phyloP scores from a whole-genome alignment of 2,329 filamentous ascomycete species.

The Penicillium sp. region DNA sequence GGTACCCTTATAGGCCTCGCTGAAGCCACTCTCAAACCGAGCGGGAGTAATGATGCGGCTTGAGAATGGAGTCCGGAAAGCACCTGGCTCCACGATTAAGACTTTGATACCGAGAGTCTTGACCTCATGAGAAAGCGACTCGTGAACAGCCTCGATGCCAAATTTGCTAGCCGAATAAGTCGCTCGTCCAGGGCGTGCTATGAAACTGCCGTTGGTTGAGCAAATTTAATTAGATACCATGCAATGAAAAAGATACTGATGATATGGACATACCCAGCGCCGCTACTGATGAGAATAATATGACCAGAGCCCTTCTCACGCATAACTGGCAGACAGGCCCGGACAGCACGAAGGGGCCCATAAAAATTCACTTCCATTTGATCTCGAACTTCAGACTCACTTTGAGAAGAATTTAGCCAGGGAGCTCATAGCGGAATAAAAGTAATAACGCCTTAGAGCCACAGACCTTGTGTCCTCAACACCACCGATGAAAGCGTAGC shows the following conservation, averaged over 20 bases:
- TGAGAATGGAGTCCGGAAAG: conserved; percentile 45
- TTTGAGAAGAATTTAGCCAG: not conserved
- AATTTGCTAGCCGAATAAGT: conserved; percentile 44
- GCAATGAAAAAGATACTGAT: not conserved
- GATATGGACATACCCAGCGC: conserved; percentile 44
- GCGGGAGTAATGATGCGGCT: conserved; percentile 12
- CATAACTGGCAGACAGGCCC: conserved; percentile 40
- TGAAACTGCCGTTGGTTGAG: conserved; percentile 19
- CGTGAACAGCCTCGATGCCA: conserved; percentile 43
- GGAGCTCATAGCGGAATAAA: too few species aligned
- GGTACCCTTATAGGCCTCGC: conserved; percentile 31
- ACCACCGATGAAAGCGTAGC: conserved; percentile 19
- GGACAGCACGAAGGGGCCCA: conserved; percentile 41
- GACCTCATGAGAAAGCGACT: conserved; percentile 39
- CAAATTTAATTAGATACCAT: not conserved
- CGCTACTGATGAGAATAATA: conserved; percentile 50
- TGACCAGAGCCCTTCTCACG: conserved; percentile 34
- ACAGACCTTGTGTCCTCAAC: conserved; percentile 23
- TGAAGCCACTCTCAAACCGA: conserved; percentile 26
- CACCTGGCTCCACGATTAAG: conserved; percentile 46
- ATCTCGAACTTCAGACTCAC: conserved; percentile 15
- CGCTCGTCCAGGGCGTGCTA: conserved; percentile 5
- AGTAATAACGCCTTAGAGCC: not conserved
- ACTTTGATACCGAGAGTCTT: conserved; percentile 37
- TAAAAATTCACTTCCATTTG: conserved; percentile 44